Percentiles rank a stretch among this genome's conserved stretches.
Evolutionary conservation across 2,329 filamentous ascomycete genomes (phyloP).

Genomic region (Trichoderma simmonsii): DNA sequence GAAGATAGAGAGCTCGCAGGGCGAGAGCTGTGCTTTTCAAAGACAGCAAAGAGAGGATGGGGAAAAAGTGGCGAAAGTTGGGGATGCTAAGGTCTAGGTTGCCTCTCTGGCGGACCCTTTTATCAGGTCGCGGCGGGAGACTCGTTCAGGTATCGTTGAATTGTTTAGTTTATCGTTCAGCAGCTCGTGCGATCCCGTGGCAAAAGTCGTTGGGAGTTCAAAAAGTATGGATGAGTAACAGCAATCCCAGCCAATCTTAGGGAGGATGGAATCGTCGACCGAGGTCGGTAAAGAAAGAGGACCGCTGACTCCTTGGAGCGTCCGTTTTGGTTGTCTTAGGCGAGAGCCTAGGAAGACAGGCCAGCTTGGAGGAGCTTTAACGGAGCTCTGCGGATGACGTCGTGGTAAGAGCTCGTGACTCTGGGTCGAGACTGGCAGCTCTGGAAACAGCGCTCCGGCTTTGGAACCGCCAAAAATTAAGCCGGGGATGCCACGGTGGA

Average conservation of each 20-base stretch:
- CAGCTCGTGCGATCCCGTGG: neutral
- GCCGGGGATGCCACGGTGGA: constrained; percentile 22
- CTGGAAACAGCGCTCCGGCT: constrained; percentile 18
- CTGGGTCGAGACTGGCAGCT: constrained; percentile 20
- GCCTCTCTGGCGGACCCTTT: constrained; percentile 25
- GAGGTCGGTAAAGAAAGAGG: constrained; percentile 48
- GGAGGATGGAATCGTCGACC: constrained; percentile 54
- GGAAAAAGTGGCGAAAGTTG: constrained; percentile 24
- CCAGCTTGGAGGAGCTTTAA: constrained; percentile 25
- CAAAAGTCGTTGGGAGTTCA: neutral
- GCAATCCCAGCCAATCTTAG: constrained; percentile 34
- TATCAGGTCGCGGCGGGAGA: constrained; percentile 10
- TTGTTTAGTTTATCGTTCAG: neutral
- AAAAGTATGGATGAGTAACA: neutral
- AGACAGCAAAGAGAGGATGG: neutral
- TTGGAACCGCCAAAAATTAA: neutral
- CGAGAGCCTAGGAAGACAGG: constrained; percentile 26
- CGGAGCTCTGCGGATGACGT: constrained; percentile 23
- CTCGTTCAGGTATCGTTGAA: neutral
- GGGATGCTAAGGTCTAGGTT: constrained; percentile 12
- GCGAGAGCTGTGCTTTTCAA: neutral
- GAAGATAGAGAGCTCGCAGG: constrained; percentile 16
- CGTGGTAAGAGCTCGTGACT: constrained; percentile 19
- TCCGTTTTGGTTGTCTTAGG: constrained; percentile 48
- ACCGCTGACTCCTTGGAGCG: constrained; percentile 44